A percentile compares a stretch with the other conserved stretches of the same genome.
phyloP scores from a whole-genome alignment of 1,139 yeast species.

The Debaryomyces subglobosus region DNA sequence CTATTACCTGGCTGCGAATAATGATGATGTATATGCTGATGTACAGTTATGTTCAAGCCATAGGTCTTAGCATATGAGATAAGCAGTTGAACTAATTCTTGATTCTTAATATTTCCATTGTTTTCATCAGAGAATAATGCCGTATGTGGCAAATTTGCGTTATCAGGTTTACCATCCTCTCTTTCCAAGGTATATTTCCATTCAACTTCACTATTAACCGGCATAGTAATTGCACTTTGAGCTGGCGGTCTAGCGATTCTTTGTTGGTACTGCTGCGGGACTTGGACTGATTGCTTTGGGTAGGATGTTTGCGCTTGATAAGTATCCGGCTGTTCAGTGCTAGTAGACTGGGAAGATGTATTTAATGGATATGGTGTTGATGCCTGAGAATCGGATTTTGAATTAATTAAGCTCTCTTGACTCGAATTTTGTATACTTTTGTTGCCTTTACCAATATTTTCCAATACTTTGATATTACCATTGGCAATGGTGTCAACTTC shows the following conservation, averaged over 20 bases:
- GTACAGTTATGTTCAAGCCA: constrained; percentile 68
- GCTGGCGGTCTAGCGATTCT: constrained; percentile 4
- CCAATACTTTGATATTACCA: constrained; percentile 16
- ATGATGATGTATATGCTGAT: constrained; percentile 83
- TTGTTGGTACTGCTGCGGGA: not conserved
- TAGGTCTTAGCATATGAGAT: constrained; percentile 64
- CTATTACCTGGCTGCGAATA: constrained; percentile 29
- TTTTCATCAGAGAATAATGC: constrained; percentile 33
- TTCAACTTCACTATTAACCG: constrained; percentile 24
- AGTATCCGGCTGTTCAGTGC: not conserved
- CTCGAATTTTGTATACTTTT: not conserved
- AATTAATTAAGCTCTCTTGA: not conserved
- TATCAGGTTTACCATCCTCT: constrained; percentile 15
- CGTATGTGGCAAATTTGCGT: constrained; percentile 20
- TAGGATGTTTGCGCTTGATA: not conserved
- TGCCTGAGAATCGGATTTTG: constrained; percentile 4
- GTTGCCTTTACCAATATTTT: constrained; percentile 2
- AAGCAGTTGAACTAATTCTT: constrained; percentile 57
- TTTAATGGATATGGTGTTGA: constrained; percentile 3
- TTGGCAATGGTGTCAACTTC: constrained; percentile 41
- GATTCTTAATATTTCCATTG: constrained; percentile 53
- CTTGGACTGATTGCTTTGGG: not conserved
- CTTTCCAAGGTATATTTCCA: constrained; percentile 37
- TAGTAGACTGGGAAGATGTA: constrained; percentile 1
- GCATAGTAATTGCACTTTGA: constrained; percentile 13